Evolutionary conservation across 805 yeast genomes (phyloP).

Genomic region (Candida maltosa): DNA sequence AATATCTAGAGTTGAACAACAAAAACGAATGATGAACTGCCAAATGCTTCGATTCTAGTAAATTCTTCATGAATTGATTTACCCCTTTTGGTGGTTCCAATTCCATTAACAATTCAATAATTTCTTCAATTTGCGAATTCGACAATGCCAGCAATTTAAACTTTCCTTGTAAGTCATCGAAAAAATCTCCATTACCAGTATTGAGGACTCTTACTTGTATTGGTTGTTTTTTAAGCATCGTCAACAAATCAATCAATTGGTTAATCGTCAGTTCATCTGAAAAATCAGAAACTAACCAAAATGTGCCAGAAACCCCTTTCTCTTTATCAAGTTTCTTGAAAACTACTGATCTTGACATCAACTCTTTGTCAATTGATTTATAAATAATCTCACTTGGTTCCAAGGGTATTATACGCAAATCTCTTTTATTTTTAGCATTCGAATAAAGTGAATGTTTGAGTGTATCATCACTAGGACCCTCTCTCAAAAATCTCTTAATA

Average conservation of each 20-base stretch:
- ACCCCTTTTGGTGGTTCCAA: neutral
- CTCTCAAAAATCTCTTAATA: constrained; percentile 23
- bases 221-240: constrained; percentile 17
- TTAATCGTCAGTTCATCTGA: constrained; percentile 28
- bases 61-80: constrained; percentile 7
- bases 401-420: constrained; percentile 34
- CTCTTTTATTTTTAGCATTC: constrained; percentile 42
- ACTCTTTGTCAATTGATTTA: constrained; percentile 23
- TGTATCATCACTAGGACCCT: constrained; percentile 20
- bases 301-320: constrained; percentile 45
- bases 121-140: constrained; percentile 10
- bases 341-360: constrained; percentile 19
- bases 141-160: constrained; percentile 6
- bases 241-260: constrained; percentile 42
- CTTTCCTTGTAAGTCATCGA: constrained; percentile 3
- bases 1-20: constrained; percentile 54
- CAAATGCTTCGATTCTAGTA: constrained; percentile 28
- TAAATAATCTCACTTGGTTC: constrained; percentile 31
- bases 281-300: constrained; percentile 61
- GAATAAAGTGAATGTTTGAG: constrained; percentile 42
- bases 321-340: constrained; percentile 15
- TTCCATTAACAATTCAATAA: constrained; percentile 5
- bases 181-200: constrained; percentile 14
- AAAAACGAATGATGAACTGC: constrained; percentile 36
- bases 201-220: constrained; percentile 37